Evolutionary conservation across 2,329 filamentous ascomycete genomes (phyloP).

Genomic region (Fusarium citri): DNA sequence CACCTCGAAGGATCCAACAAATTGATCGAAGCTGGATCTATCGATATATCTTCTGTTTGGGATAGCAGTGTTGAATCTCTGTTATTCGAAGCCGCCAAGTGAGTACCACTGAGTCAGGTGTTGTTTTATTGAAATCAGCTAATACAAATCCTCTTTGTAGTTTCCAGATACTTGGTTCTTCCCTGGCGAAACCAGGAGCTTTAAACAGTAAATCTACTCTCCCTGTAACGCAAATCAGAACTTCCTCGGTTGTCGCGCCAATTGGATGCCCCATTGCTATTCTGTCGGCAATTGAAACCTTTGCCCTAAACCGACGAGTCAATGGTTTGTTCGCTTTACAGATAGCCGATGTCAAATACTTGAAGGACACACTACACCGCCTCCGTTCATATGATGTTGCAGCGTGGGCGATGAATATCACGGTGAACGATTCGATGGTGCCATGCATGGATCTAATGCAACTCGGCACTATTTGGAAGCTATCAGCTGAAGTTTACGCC

Average conservation of each 20-base stretch:
- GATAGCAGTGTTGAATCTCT: background rate
- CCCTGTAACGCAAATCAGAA: background rate
- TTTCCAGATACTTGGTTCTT: background rate
- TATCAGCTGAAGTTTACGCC: background rate
- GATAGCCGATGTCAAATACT: too few relatives aligned
- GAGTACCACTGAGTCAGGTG: background rate
- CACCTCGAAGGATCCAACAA: background rate
- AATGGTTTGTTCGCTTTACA: too few relatives aligned
- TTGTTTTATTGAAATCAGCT: background rate
- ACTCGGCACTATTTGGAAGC: background rate
- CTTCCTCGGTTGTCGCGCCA: background rate
- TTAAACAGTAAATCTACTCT: background rate
- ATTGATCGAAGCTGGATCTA: background rate
- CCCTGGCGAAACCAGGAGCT: background rate
- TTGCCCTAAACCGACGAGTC: background rate
- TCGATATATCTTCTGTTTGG: fast-evolving
- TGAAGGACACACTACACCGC: background rate
- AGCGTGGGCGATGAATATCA: background rate
- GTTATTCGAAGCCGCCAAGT: background rate
- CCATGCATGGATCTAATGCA: background rate
- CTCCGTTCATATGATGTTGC: background rate
- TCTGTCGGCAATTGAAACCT: background rate
- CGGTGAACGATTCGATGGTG: background rate
- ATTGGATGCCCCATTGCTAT: background rate
- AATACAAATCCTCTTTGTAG: background rate